Conservation (phyloP, 2,329 filamentous ascomycete genomes). For the Talaromyces sp. region DNA sequence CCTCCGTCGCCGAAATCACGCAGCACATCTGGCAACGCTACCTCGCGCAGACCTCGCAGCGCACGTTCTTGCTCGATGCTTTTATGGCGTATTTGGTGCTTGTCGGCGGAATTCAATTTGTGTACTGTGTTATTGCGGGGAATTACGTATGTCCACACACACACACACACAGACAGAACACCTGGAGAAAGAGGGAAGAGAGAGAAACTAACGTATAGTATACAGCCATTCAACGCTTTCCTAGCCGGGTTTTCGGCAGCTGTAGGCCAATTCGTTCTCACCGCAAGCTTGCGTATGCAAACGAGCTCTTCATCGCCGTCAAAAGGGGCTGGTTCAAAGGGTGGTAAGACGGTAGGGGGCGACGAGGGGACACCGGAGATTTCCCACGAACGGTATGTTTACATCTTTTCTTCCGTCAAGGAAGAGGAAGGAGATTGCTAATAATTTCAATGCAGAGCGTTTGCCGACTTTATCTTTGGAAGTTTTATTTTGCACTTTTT, state of each 20-base stretch:
- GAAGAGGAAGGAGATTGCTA: neutral
- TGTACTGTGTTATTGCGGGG: conserved; percentile 85
- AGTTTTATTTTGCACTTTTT: conserved; percentile 97
- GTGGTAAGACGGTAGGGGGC: conserved; percentile 19
- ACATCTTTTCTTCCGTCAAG: neutral
- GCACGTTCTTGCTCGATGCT: conserved; percentile 83
- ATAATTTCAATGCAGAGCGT: conserved; percentile 58
- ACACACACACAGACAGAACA: too few species aligned
- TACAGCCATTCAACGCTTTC: conserved; percentile 96
- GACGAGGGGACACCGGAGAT: conserved; percentile 14
- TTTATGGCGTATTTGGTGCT: conserved; percentile 85
- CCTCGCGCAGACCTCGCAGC: conserved; percentile 73
- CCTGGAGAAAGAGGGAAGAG: too few species aligned
- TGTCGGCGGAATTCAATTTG: conserved; percentile 85
- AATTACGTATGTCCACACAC: conserved; percentile 71
- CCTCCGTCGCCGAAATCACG: conserved; percentile 54
- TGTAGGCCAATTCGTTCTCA: conserved; percentile 96
- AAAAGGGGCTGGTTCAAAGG: conserved; percentile 16
- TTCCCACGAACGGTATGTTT: conserved; percentile 39
- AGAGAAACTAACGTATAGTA: neutral
- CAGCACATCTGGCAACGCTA: conserved; percentile 74
- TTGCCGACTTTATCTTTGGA: conserved; percentile 93
- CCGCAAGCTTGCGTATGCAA: conserved; percentile 85
- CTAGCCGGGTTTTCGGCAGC: conserved; percentile 90
- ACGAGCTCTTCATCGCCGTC: conserved; percentile 54